Evolutionary conservation across 257 asterid species (phyloP).

Genomic region (Ajuga chamaepitys): DNA sequence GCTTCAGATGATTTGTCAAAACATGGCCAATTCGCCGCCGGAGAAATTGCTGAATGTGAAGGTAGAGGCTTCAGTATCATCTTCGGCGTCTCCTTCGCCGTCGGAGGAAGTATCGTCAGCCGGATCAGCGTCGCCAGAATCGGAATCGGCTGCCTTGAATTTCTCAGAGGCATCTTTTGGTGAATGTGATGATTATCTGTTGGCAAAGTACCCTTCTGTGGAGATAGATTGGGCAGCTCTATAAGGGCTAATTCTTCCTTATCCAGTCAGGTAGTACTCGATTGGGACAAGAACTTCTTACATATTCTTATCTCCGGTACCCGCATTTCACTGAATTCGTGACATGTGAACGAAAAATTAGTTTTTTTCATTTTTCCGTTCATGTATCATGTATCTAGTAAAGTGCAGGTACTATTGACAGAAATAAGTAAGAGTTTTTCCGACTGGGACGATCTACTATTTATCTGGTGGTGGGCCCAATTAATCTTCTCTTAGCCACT

Average conservation of each 20-base stretch:
- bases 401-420: too few species aligned
- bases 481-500: too few species aligned
- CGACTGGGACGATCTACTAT: too few species aligned
- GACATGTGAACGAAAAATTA: too few species aligned
- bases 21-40: slow-evolving; percentile 29
- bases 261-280: too few species aligned
- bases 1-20: slow-evolving; percentile 61
- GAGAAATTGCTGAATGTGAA: slow-evolving; percentile 30
- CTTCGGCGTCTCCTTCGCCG: slow-evolving; percentile 15
- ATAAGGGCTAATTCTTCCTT: not conserved
- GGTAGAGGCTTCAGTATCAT: slow-evolving; percentile 28
- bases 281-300: too few species aligned
- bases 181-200: slow-evolving; percentile 19
- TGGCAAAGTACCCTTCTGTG: slow-evolving; percentile 74
- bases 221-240: slow-evolving; percentile 94
- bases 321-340: too few species aligned
- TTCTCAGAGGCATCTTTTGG: slow-evolving; percentile 36
- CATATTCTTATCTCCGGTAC: too few species aligned
- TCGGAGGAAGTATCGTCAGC: slow-evolving; percentile 24
- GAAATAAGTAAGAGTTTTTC: too few species aligned
- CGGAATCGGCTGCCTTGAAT: slow-evolving; percentile 33
- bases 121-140: slow-evolving; percentile 39
- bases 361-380: too few species aligned
- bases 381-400: too few species aligned
- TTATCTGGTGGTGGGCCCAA: too few species aligned